These are phyloP conservation scores for Chlorella ohadii DNA, from an alignment of 139 green algal species.

Conservation along the genomic window DNA sequence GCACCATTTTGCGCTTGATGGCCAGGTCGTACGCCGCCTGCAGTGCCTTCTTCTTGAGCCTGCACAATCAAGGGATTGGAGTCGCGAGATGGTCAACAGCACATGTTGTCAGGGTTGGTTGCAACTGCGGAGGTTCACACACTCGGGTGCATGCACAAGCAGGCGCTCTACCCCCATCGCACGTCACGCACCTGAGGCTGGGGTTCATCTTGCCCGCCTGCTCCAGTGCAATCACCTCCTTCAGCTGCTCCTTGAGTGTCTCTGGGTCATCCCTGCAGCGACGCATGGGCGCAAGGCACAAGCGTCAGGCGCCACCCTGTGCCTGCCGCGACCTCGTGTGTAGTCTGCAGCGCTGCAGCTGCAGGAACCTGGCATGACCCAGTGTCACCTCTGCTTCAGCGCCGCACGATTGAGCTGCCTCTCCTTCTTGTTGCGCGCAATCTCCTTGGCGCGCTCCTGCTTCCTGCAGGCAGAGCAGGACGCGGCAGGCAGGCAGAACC, in stretches of 20 bases:
- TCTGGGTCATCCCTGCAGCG: constrained; percentile 47
- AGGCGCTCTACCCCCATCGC: too few species aligned
- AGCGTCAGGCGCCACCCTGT: too few species aligned
- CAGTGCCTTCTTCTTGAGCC: constrained; percentile 86
- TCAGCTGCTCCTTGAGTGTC: constrained; percentile 60
- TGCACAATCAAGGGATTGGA: not conserved
- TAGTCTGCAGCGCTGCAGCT: too few species aligned
- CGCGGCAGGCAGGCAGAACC: not conserved
- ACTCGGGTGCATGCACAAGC: too few species aligned
- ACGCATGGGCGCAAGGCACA: too few species aligned
- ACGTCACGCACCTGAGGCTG: constrained; percentile 2
- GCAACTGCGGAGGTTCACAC: too few species aligned
- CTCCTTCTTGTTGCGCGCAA: constrained; percentile 88
- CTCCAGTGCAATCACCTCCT: constrained; percentile 81
- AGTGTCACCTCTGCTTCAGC: constrained; percentile 22
- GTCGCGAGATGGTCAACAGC: too few species aligned
- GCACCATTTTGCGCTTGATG: constrained; percentile 81
- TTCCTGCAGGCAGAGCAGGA: constrained; percentile 54
- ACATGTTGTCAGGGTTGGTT: too few species aligned
- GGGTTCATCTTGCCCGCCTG: constrained; percentile 53
- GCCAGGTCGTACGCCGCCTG: constrained; percentile 85
- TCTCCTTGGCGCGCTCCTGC: constrained; percentile 82
- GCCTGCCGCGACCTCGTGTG: too few species aligned
- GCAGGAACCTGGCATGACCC: not conserved
- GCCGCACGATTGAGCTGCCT: constrained; percentile 82